Evolutionary conservation across 805 yeast species (phyloP).

Genomic region (Grigorovia humatica): DNA sequence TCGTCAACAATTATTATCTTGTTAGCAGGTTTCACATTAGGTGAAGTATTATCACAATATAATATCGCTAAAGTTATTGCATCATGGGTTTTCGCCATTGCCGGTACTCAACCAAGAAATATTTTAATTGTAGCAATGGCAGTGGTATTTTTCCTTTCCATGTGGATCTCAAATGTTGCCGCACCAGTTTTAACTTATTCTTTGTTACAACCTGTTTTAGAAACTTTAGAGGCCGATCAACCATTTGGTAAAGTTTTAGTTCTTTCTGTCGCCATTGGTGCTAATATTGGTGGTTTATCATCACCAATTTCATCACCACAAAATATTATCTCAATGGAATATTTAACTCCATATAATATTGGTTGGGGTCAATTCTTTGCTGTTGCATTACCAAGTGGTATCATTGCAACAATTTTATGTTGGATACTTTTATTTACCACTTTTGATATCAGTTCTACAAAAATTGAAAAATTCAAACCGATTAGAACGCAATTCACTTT

Average conservation of each 20-base stretch:
- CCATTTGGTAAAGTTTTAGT: constrained; percentile 77
- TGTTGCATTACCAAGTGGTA: constrained; percentile 73
- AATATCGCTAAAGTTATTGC: constrained; percentile 84
- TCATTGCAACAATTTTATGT: constrained; percentile 48
- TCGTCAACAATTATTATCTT: constrained; percentile 83
- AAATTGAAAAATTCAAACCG: constrained; percentile 36
- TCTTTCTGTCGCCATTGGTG: constrained; percentile 83
- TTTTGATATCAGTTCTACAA: constrained; percentile 40
- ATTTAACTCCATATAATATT: constrained; percentile 56
- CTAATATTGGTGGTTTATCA: constrained; percentile 92
- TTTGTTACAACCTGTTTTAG: constrained; percentile 72
- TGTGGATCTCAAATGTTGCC: constrained; percentile 96
- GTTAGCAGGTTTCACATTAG: constrained; percentile 87
- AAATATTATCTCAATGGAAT: constrained; percentile 79
- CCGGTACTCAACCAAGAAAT: constrained; percentile 75
- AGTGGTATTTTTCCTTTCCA: constrained; percentile 74
- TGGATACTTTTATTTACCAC: constrained; percentile 61
- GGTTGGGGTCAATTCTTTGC: constrained; percentile 91
- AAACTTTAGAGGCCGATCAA: constrained; percentile 65
- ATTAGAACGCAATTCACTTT: constrained; percentile 58
- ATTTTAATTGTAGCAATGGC: constrained; percentile 73
- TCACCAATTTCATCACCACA: constrained; percentile 97
- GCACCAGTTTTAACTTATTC: constrained; percentile 90
- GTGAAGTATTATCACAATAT: constrained; percentile 87
- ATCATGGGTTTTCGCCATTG: constrained; percentile 65